phyloP scores from a whole-genome alignment of 192 early-diverging fungal genomes.

The Gaertneriomyces semiglobifer region DNA sequence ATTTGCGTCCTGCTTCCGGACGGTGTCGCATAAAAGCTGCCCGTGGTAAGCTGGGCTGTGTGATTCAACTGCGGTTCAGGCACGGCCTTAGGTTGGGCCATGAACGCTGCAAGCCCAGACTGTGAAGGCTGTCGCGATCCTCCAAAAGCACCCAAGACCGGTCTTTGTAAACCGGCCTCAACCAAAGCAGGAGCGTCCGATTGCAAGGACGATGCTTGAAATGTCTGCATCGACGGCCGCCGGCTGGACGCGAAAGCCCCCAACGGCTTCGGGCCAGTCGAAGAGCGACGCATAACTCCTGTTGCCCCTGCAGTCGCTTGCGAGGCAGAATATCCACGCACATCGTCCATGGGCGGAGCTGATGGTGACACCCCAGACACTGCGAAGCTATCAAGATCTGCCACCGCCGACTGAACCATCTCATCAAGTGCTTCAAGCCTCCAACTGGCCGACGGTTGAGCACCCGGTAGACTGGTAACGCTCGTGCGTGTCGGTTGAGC shows the following conservation, averaged over 20 bases:
- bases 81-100: too few species aligned
- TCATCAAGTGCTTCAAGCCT: not conserved
- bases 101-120: not conserved
- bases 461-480: too few species aligned
- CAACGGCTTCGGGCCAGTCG: not conserved
- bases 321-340: not conserved
- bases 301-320: not conserved
- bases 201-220: not conserved
- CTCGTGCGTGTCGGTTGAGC: too few species aligned
- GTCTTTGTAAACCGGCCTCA: not conserved
- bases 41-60: too few species aligned
- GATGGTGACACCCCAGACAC: not conserved
- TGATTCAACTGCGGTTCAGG: too few species aligned
- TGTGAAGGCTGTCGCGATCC: not conserved
- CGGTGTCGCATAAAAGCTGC: too few species aligned
- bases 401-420: constrained; percentile 1
- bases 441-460: too few species aligned
- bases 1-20: too few species aligned
- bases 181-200: not conserved
- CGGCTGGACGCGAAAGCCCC: not conserved
- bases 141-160: not conserved
- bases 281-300: not conserved
- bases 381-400: constrained; percentile 3
- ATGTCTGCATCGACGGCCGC: constrained; percentile 1
- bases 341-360: not conserved